Evolutionary conservation across 164 flowering plant genomes (phyloP).

Genomic region (Dillenia suffruticosa): DNA sequence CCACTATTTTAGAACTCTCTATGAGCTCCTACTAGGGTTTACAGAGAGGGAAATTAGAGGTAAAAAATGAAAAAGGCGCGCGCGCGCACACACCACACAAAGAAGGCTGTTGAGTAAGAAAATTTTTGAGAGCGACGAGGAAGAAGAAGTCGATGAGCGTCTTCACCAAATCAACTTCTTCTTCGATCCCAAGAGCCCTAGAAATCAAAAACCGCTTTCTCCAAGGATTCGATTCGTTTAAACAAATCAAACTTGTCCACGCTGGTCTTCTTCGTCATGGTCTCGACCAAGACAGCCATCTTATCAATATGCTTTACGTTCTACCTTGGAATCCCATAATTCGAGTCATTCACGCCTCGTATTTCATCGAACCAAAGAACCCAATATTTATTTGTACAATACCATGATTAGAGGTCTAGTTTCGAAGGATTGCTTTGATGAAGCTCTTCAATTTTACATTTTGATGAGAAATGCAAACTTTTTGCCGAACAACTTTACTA

Average conservation of each 20-base stretch:
- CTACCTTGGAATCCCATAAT: slow-evolving; percentile 12
- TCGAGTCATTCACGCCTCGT: slow-evolving; percentile 14
- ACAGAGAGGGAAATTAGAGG: too few relatives aligned
- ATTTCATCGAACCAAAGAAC: slow-evolving; percentile 12
- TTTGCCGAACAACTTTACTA: slow-evolving; percentile 28
- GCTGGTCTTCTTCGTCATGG: slow-evolving; percentile 20
- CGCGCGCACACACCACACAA: too few relatives aligned
- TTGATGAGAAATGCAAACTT: slow-evolving; percentile 13
- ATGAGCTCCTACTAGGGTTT: too few relatives aligned
- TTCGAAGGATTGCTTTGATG: slow-evolving; percentile 10
- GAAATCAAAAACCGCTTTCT: slow-evolving; percentile 16
- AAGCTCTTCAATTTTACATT: slow-evolving; percentile 21
- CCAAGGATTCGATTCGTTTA: slow-evolving; percentile 19
- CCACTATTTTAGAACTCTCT: too few relatives aligned
- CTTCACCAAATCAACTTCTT: slow-evolving; percentile 11
- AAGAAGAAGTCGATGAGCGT: slow-evolving; percentile 14
- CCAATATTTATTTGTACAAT: slow-evolving; percentile 30
- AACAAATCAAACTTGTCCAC: slow-evolving; percentile 19
- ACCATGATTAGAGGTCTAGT: slow-evolving; percentile 31
- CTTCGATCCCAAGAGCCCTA: slow-evolving; percentile 7
- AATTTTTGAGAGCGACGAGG: neutral
- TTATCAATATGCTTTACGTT: slow-evolving; percentile 18
- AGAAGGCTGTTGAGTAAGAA: neutral
- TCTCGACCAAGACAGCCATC: slow-evolving; percentile 17
- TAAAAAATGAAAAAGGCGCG: too few relatives aligned